Base-by-base conservation (phyloP, 495 filamentous ascomycete species). In the Lentithecium fluviatile region DNA sequence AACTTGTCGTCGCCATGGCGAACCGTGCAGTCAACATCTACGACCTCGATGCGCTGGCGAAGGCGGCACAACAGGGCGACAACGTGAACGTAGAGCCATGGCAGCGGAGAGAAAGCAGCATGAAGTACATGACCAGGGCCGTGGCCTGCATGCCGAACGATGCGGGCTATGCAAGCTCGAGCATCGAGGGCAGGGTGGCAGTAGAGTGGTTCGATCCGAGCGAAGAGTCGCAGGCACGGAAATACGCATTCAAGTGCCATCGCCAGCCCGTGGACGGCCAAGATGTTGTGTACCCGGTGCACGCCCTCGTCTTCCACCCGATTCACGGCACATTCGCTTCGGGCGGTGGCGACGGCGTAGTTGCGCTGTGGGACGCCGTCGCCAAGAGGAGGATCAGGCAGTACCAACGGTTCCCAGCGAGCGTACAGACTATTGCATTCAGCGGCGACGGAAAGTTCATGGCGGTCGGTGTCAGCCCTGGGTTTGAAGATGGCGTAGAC, bases 181-280 rank as follows among this genome's bases (percentile, higher is more conserved):
- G 83, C 61, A 97, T 98, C 70, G 94, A 98, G 69, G 94, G 94
- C 13, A 83, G 94, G 64, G 88, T 97, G 0, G 93, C 91, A 0
- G 94, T 98, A 0, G 94, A 98, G 70, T 97, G 92, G 89, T 97
- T 97, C 76, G 94, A 97, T 69, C 87, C 92, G 12, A 87, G 83
- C 7, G 77, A 84, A 29, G 85, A 88, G 68, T 91, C 88, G 3
- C 90, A 97, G 73, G 87, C 87, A 17, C 80, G 92, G 56, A 97
- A 96, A 69, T 98, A 97, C 77, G 94, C 94, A 10, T 98, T 98
- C 80, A 98, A 98, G 72, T 98, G 94, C 75, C 94, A 98, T 75
- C 85, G 94, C 11, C 88, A 94, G 73, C 51, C 67, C 15, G 51
- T 75, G 1, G 81, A 89, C 45, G 87, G 86, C 26, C 78, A 85